These are phyloP conservation scores for Voacanga thouarsii DNA, from an alignment of 257 asterid species.

Conservation along the genomic window DNA sequence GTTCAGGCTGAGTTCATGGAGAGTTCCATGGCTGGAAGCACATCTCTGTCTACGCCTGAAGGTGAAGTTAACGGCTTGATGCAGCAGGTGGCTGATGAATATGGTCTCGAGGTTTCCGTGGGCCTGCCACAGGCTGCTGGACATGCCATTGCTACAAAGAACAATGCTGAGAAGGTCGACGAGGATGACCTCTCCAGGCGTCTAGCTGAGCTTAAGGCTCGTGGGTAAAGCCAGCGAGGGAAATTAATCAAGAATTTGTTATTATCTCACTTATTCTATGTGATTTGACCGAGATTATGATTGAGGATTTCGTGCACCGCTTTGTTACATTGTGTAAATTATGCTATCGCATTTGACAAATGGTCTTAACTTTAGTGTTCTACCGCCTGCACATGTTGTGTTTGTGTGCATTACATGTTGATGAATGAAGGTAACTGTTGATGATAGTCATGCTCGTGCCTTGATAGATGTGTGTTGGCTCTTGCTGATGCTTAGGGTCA, in stretches of 20 bases:
- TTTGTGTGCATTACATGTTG: neutral
- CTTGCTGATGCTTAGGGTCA: neutral
- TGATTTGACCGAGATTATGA: neutral
- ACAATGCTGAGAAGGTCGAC: constrained; percentile 61
- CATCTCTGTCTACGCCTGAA: constrained; percentile 90
- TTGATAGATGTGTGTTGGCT: neutral
- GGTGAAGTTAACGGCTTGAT: constrained; percentile 80
- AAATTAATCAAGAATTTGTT: neutral
- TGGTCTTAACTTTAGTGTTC: constrained; percentile 2
- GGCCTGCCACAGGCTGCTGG: constrained; percentile 88
- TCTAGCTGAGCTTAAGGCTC: constrained; percentile 93
- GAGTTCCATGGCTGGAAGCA: constrained; percentile 96
- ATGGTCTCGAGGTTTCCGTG: constrained; percentile 94
- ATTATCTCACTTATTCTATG: neutral
- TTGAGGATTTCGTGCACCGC: neutral
- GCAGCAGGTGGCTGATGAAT: constrained; percentile 98
- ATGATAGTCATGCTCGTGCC: neutral
- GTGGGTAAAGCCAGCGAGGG: constrained; percentile 47
- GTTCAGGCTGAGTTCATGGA: constrained; percentile 99
- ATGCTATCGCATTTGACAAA: neutral
- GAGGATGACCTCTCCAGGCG: constrained; percentile 93
- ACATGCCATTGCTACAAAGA: constrained; percentile 56
- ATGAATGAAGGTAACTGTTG: neutral
- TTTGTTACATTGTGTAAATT: neutral
- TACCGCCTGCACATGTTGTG: neutral